Conservation (phyloP, 306 rosid genomes). For the Acacia crassicarpa region DNA sequence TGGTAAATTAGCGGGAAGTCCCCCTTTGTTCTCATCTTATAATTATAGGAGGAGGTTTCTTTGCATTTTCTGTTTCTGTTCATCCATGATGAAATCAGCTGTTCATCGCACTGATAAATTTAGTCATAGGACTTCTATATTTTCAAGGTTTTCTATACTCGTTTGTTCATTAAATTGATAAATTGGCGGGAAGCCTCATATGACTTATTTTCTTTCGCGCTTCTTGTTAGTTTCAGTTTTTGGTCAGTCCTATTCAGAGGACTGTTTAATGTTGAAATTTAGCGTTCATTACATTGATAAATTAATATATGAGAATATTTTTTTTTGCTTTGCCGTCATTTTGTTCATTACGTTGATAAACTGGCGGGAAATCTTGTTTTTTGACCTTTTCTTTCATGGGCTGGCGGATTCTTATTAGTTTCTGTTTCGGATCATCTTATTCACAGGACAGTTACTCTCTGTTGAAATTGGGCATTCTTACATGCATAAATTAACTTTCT, state of each 20-base stretch:
- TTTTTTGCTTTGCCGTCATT: neutral
- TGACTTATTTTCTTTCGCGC: conserved; percentile 19
- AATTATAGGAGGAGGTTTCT: conserved; percentile 24
- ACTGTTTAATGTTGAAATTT: neutral
- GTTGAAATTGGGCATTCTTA: neutral
- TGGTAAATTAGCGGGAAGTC: neutral
- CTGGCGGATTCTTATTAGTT: conserved; percentile 17
- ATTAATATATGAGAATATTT: neutral
- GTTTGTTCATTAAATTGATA: neutral
- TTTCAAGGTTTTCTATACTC: neutral
- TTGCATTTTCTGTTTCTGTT: conserved; percentile 10
- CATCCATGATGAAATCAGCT: neutral
- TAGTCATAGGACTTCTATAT: neutral
- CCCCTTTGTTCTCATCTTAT: neutral
- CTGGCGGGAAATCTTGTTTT: conserved; percentile 2
- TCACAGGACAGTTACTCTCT: neutral
- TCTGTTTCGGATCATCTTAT: neutral
- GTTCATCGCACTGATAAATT: neutral
- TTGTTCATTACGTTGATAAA: neutral
- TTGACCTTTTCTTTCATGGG: conserved; percentile 20
- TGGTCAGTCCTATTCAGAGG: neutral
- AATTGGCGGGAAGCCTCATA: neutral
- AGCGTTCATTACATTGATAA: neutral
- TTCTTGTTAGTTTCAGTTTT: neutral
- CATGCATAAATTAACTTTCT: neutral